Percentiles rank a stretch among this genome's conserved stretches.
Conservation (phyloP, 2,329 filamentous ascomycete species). For the Paecilomyces sp. region DNA sequence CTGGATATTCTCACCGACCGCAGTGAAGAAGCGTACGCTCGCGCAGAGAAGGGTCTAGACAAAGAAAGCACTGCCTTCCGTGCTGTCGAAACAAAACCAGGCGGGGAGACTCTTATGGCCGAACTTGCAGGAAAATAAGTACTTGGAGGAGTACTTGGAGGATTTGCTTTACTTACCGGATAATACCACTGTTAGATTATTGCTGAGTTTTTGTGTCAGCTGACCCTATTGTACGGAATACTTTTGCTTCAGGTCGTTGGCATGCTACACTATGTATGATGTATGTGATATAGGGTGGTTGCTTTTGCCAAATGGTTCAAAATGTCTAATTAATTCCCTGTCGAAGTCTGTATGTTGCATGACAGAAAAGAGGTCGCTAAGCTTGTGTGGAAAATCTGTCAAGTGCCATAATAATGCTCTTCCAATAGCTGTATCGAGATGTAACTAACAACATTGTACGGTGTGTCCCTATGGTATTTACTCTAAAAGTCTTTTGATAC, state of each 20-base stretch:
- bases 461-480: too few species aligned
- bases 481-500: too few species aligned
- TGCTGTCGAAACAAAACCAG: constrained; percentile 71
- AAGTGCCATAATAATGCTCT: too few species aligned
- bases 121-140: constrained; percentile 15
- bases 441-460: too few species aligned
- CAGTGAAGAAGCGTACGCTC: constrained; percentile 58
- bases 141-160: background rate
- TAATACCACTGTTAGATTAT: background rate
- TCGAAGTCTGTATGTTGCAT: too few species aligned
- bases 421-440: too few species aligned
- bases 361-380: too few species aligned
- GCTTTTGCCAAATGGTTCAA: background rate
- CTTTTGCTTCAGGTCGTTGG: background rate
- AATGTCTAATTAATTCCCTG: too few species aligned
- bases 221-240: background rate
- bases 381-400: too few species aligned
- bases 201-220: background rate
- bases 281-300: background rate
- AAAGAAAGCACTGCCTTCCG: constrained; percentile 50
- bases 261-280: background rate
- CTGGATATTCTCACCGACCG: constrained; percentile 73
- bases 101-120: constrained; percentile 29
- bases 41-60: constrained; percentile 72
- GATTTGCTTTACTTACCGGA: background rate